Evolutionary conservation across 2,329 filamentous ascomycete species (phyloP).

Genomic region (Exophiala mesophila): DNA sequence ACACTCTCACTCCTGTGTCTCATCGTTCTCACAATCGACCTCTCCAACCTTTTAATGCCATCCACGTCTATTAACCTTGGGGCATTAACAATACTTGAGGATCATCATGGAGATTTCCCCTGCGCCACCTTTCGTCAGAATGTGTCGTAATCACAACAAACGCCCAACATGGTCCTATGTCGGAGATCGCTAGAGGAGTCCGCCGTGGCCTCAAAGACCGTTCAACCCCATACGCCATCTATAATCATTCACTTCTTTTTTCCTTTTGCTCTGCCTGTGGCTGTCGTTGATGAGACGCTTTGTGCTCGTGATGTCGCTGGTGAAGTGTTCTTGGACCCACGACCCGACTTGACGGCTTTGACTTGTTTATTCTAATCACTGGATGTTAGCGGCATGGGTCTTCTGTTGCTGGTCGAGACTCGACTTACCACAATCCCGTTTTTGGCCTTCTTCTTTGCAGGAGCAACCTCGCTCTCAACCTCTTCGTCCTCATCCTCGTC

Average conservation of each 20-base stretch:
- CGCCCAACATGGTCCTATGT: too few species aligned
- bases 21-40: too few species aligned
- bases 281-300: slow-evolving; percentile 72
- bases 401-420: background rate
- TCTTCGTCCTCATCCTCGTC: slow-evolving; percentile 82
- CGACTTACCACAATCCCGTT: slow-evolving; percentile 69
- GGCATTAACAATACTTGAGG: too few species aligned
- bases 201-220: too few species aligned
- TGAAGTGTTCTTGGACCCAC: slow-evolving; percentile 53
- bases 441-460: slow-evolving; percentile 93
- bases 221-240: too few species aligned
- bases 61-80: too few species aligned
- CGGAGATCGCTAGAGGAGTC: too few species aligned
- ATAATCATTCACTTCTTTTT: slow-evolving; percentile 42
- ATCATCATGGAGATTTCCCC: too few species aligned
- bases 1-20: too few species aligned
- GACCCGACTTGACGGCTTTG: slow-evolving; percentile 71
- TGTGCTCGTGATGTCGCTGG: slow-evolving; percentile 76
- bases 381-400: slow-evolving; percentile 16
- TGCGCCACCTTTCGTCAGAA: too few species aligned
- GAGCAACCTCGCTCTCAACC: slow-evolving; percentile 72
- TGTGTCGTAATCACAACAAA: too few species aligned
- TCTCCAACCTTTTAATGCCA: too few species aligned
- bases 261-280: slow-evolving; percentile 45
- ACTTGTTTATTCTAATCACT: slow-evolving; percentile 80